These are phyloP conservation scores for Kwoniella shivajii DNA, from an alignment of 1,284 basidiomycete species.

Conservation along the genomic window DNA sequence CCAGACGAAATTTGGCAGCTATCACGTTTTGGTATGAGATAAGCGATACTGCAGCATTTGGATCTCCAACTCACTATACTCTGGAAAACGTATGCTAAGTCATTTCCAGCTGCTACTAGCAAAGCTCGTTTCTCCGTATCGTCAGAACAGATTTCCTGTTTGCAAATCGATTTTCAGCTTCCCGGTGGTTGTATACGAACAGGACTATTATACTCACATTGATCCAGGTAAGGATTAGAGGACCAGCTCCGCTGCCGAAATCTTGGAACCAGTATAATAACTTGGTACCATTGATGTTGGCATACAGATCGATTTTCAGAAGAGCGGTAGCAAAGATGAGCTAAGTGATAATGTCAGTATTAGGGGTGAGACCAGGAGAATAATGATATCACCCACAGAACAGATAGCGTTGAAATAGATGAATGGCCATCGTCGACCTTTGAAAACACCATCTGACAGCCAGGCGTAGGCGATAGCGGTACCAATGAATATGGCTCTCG, in stretches of 20 bases:
- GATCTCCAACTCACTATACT: slow-evolving; percentile 23
- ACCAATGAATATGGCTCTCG: slow-evolving; percentile 31
- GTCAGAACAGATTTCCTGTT: slow-evolving; percentile 22
- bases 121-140: slow-evolving; percentile 45
- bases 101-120: slow-evolving; percentile 39
- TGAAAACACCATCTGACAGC: slow-evolving; percentile 38
- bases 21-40: background rate
- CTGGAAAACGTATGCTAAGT: slow-evolving; percentile 46
- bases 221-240: slow-evolving; percentile 37
- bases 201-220: slow-evolving; percentile 15
- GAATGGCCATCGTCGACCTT: slow-evolving; percentile 40
- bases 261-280: slow-evolving; percentile 33
- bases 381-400: background rate
- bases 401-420: slow-evolving; percentile 34
- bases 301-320: slow-evolving; percentile 31
- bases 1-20: slow-evolving; percentile 46
- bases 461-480: slow-evolving; percentile 35
- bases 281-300: slow-evolving; percentile 29
- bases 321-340: slow-evolving; percentile 29
- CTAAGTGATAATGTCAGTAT: background rate
- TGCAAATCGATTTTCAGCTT: background rate
- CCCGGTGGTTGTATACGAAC: background rate
- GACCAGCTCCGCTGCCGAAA: slow-evolving; percentile 22
- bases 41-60: background rate
- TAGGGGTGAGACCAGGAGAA: background rate